Base-by-base conservation (phyloP, 352 stramenopile genomes). In the Achlya hypogyna region DNA sequence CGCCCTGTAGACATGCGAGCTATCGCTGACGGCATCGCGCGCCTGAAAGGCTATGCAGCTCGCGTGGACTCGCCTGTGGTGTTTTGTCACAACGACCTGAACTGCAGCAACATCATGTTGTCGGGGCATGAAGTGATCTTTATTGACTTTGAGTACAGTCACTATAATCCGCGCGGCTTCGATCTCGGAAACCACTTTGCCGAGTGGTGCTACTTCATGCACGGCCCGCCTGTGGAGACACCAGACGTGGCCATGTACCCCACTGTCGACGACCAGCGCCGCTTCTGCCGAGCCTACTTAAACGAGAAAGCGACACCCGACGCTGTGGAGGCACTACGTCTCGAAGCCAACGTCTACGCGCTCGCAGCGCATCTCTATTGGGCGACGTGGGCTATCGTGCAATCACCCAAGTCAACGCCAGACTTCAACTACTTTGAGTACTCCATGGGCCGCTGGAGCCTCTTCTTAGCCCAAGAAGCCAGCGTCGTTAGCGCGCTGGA, bases 141-240 rank as follows among this genome's bases (percentile, higher is more conserved):
- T 29, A 97, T 97, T 60, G 91, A 97, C 71, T 97, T 96, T 79
- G 92, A 97, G 79, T 97, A 98, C 78, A 94, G 84, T 54, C 89
- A 79, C 51, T 97, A 95, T 74, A 97, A 97, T 72, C 84, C 79
- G 51, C 81, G 89, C 5, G 91, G 86, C 0, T 98, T 92, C 66
- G 92, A 98, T 63, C 29, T 97, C 29, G 91, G 85, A 22, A 97
- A 97, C 74, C 90, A 97, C 76, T 98, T 97, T 70, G 96, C 82
- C 62, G 85, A 92, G 69, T 94, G 83, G 82, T 80, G 71, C 5
- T 92, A 84, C 70, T 78, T 91, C 70, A 91, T 91, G 72, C 75
- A 91, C 74, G 88, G 89, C 74, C 87, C 79, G n/a, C 86, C 90
- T 68, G 63, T 82, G 51, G 81, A 94, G 65, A n/a, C 90, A 29